phyloP scores from a whole-genome alignment of 1,139 yeast species.

The Saccharomyces pastorianus region DNA sequence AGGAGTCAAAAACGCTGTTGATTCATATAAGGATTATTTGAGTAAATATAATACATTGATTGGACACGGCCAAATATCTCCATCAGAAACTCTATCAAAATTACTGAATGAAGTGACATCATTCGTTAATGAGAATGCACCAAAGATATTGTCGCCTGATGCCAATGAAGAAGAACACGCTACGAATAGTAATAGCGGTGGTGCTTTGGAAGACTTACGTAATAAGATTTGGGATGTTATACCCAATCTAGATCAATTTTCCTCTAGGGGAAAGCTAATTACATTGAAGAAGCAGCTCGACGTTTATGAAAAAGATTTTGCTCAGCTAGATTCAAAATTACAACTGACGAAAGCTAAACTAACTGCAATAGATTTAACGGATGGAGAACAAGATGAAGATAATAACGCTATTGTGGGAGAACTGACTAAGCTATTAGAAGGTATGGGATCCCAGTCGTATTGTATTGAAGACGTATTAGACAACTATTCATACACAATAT shows the following conservation, averaged over 20 bases:
- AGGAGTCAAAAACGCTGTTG: constrained; percentile 71
- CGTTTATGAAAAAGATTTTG: no score
- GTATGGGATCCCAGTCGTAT: constrained; percentile 4
- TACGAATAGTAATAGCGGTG: background rate
- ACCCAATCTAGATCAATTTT: constrained; percentile 2
- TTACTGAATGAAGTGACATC: constrained; percentile 12
- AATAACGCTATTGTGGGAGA: constrained; percentile 4
- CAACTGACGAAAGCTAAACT: no score
- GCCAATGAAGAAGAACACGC: background rate
- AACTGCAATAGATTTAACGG: no score
- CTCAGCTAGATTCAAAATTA: background rate
- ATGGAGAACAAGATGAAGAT: background rate
- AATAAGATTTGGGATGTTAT: constrained; percentile 5
- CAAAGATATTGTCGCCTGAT: constrained; percentile 1
- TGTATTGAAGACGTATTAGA: constrained; percentile 14
- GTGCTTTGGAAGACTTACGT: constrained; percentile 2
- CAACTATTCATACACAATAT: constrained; percentile 22
- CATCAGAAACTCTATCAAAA: constrained; percentile 15
- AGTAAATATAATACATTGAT: constrained; percentile 12
- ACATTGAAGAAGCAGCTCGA: background rate
- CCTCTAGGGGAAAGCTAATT: background rate
- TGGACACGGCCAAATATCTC: constrained; percentile 3
- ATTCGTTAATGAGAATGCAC: constrained; percentile 14
- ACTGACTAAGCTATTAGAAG: constrained; percentile 9
- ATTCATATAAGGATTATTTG: constrained; percentile 47